These are phyloP conservation scores for Tricholoma flavovirens DNA, from an alignment of 768 basidiomycete species.

Conservation along the genomic window DNA sequence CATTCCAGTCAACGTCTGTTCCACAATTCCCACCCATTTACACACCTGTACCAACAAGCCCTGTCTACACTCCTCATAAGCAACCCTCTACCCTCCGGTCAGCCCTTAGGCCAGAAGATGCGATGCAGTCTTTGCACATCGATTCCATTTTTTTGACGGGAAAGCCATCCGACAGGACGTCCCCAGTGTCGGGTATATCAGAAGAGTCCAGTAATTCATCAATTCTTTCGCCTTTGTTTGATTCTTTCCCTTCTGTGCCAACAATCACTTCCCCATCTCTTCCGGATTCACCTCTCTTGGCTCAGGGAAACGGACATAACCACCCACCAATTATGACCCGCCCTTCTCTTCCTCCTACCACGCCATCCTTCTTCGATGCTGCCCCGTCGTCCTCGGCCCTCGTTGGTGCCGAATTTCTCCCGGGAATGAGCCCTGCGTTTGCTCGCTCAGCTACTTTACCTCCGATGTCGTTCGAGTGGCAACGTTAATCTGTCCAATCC, in stretches of 20 bases:
- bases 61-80: conserved; percentile 11
- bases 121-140: conserved; percentile 5
- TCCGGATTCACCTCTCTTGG: conserved; percentile 1
- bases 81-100: conserved; percentile 5
- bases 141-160: conserved; percentile 13
- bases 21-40: conserved; percentile 14
- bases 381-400: conserved; percentile 12
- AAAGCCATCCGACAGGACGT: conserved; percentile 26
- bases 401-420: conserved; percentile 15
- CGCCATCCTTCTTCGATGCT: conserved; percentile 16
- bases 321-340: conserved; percentile 8
- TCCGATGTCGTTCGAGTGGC: conserved; percentile 2
- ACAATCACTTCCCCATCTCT: conserved; percentile 29
- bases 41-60: conserved; percentile 13
- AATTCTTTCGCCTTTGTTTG: conserved; percentile 45
- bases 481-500: not conserved
- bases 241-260: conserved; percentile 73
- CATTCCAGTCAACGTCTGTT: conserved; percentile 13
- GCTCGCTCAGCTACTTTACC: conserved; percentile 8
- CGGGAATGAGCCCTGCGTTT: conserved; percentile 6
- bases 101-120: conserved; percentile 5
- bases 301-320: not conserved
- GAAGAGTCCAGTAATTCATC: conserved; percentile 33
- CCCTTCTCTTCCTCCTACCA: conserved; percentile 10
- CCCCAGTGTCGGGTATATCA: conserved; percentile 42